These are phyloP conservation scores for Tetrahymena borealis DNA, from an alignment of 73 alveolate species.

Conservation along the genomic window DNA sequence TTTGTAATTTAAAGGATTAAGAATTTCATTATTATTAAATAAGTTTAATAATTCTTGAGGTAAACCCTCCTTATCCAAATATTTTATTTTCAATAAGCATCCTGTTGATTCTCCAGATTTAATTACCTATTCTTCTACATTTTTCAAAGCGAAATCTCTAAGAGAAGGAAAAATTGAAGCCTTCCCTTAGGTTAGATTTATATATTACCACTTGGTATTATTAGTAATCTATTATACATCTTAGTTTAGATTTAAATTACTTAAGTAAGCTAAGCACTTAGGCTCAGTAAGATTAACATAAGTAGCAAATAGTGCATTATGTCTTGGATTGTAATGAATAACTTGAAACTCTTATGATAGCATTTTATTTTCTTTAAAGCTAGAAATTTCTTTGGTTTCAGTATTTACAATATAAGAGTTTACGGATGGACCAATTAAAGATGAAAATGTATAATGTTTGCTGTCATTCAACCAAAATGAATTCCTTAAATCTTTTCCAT, in stretches of 20 bases:
- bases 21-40: background rate
- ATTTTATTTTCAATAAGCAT: constrained; percentile 1
- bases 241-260: background rate
- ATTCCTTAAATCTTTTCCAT: constrained; percentile 1
- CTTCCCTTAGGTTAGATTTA: background rate
- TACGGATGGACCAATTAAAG: background rate
- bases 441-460: constrained; percentile 4
- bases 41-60: background rate
- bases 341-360: background rate
- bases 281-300: constrained; percentile 2
- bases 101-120: constrained; percentile 19
- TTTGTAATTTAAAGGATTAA: constrained; percentile 5
- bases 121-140: constrained; percentile 11
- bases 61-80: background rate
- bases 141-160: background rate
- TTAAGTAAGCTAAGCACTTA: background rate
- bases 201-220: background rate
- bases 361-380: background rate
- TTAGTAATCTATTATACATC: background rate
- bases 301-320: background rate
- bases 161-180: background rate
- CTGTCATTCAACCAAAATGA: constrained; percentile 27
- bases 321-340: background rate
- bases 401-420: background rate
- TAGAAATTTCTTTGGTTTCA: background rate